phyloP scores from a whole-genome alignment of 2,329 filamentous ascomycete genomes.

The Cladosporium sp. region DNA sequence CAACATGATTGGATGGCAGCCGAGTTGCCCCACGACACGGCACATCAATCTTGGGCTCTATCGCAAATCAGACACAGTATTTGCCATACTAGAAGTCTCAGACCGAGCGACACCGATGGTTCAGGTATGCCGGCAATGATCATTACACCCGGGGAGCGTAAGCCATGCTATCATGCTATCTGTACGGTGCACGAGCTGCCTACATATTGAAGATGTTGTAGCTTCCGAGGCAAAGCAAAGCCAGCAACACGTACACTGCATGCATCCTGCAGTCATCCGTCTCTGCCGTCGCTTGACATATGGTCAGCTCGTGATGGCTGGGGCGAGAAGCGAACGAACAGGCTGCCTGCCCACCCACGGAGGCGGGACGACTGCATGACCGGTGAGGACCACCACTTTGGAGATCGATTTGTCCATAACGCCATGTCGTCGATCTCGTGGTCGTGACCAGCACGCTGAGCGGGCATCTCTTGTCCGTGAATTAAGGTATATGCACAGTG shows the following conservation, averaged over 20 bases:
- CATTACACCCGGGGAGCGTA: background rate
- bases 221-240: background rate
- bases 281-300: background rate
- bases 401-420: background rate
- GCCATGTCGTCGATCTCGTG: background rate
- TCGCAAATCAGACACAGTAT: no score
- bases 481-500: background rate
- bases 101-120: no score
- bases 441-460: background rate
- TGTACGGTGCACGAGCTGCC: background rate
- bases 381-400: background rate
- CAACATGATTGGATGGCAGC: background rate
- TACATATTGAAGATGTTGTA: background rate
- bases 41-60: no score
- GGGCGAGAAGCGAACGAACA: background rate
- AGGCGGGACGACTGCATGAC: background rate
- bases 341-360: background rate
- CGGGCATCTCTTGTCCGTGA: no score
- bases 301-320: background rate
- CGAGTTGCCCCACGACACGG: background rate
- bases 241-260: background rate
- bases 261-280: background rate
- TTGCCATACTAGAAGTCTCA: no score
- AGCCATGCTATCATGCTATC: background rate
- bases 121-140: no score